phyloP scores from a whole-genome alignment of 2,329 filamentous ascomycete species.

The Cytospora mali region DNA sequence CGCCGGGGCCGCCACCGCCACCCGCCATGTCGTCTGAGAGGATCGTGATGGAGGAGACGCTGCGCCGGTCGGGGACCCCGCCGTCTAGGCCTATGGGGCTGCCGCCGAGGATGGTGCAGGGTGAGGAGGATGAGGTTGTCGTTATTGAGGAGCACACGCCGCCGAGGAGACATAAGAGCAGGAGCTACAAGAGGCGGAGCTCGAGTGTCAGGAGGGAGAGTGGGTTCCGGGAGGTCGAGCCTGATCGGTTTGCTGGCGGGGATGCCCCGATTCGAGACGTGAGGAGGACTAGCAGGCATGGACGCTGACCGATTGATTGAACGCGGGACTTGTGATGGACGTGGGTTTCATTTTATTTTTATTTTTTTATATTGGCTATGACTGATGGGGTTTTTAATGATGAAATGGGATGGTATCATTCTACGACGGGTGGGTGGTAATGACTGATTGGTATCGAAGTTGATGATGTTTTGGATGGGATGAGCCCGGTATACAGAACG shows the following conservation, averaged over 20 bases:
- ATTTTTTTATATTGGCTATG: too few relatives aligned
- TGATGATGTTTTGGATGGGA: too few relatives aligned
- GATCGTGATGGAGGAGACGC: constrained; percentile 36
- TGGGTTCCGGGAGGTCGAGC: constrained; percentile 38
- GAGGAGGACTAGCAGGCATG: constrained; percentile 39
- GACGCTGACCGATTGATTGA: constrained; percentile 31
- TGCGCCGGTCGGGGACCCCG: constrained; percentile 29
- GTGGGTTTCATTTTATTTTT: too few relatives aligned
- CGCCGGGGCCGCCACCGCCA: constrained; percentile 10
- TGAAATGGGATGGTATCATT: too few relatives aligned
- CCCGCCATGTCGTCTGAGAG: constrained; percentile 30
- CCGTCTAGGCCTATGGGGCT: constrained; percentile 26
- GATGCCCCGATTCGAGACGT: constrained; percentile 36
- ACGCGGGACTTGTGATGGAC: neutral
- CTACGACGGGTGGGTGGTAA: too few relatives aligned
- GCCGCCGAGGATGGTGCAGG: constrained; percentile 30
- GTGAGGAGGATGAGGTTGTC: constrained; percentile 37
- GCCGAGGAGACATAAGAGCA: constrained; percentile 32
- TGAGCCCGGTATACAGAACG: too few relatives aligned
- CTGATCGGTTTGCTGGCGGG: constrained; percentile 37
- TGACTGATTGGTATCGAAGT: too few relatives aligned
- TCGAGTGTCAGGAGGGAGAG: constrained; percentile 33
- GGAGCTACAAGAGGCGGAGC: constrained; percentile 30
- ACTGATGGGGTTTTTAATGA: too few relatives aligned
- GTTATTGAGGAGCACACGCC: constrained; percentile 41